Base-by-base conservation (phyloP, 352 stramenopile species). In the Phytophthora pinifolia region DNA sequence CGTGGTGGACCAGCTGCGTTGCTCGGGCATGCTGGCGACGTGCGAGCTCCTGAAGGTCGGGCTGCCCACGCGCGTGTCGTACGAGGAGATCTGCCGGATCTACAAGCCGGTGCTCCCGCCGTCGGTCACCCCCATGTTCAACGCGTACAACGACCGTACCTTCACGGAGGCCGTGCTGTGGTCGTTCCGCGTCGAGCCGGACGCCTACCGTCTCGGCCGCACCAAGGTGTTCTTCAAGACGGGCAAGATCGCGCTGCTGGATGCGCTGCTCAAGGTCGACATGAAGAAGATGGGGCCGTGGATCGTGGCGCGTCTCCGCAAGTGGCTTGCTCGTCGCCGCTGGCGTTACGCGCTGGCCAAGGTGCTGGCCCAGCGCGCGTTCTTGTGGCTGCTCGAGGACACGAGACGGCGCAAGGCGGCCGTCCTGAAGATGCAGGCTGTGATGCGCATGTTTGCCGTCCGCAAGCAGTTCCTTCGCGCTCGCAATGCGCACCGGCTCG, bases 221-320 rank as follows among this genome's bases (percentile, higher is more conserved):
- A 96, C 89, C 9, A 91, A 92, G 62, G 85, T 96, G 18, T 97
- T 97, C 67, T 96, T 97, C 69, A 94, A 92, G 73, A 94, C 88
- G 13, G 89, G 89, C 56, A 94, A 96, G 65, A 96, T 97, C 54
- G 84, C 88, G 36, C 70, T 91, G 6, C 62, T 97, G 4, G 83
- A 96, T 47, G 85, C 86, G 6, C 68, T 97, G 13, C 67, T 97
- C 27, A 91, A 91, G 74, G 76, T 93, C 13, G 81, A 93, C 54
- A 93, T 93, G 85, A 90, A 91, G 71, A 93, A 93, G 64, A 93
- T 93, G 80, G 84, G 84, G 12, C 79, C 80, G 22, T 92, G 84
- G 82, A 92, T 94, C 46, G 82, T 94, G 25, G 76, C 80, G 36
- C 82, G 84, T 33, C 60, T 94, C 32, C 74, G 81, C 17, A 92